Evolutionary conservation across 805 yeast species (phyloP), one percentile per base, ranked within the genome.

Genomic region (Teunomyces stri): DNA sequence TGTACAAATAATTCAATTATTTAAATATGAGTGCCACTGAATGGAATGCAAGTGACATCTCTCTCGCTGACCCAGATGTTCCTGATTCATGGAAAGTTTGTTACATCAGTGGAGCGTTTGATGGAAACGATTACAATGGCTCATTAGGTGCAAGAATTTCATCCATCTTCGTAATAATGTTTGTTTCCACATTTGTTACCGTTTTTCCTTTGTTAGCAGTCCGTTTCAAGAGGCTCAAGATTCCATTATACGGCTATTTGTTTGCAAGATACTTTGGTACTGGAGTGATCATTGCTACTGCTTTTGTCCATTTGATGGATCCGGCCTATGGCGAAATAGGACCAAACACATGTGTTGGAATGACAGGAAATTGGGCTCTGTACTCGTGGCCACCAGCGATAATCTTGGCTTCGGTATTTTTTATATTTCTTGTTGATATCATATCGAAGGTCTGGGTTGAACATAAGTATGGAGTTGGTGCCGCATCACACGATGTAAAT

Each of bases 371-470:
- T 0, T 79, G 80, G 57, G 69, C 52, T 3, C 70, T 61, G 13
- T 80, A 80, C 56, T 84, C 85, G 18, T 65, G 78, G 61, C 82
- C 83, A 0, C 80, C 72, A 51, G 85, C 72, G 29, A 74, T 80
- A 34, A 70, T 77, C 41, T 67, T 80, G 20, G 75, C 79, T 55
- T 67, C 80, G 3, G 62, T 80, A 22, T 73, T 80, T 58, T 55
- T 60, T 6, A 61, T 78, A 13, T 80, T 81, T 56, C 55, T 79
- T 21, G 57, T 75, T n/a, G 86, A 81, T 52, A 59, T 79, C 15
- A 54, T 75, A 43, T 66, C 79, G 7, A 75, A 72, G 48, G 70
- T 72, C 41, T 74, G 58, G 47, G 77, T 78, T 15, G 65, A 68
- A 45, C 52, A 57, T 44, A 63, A 59, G 42, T 37, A 37, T 10